Conservation (phyloP, 495 filamentous ascomycete genomes). For the Daldinia bambusicola region DNA sequence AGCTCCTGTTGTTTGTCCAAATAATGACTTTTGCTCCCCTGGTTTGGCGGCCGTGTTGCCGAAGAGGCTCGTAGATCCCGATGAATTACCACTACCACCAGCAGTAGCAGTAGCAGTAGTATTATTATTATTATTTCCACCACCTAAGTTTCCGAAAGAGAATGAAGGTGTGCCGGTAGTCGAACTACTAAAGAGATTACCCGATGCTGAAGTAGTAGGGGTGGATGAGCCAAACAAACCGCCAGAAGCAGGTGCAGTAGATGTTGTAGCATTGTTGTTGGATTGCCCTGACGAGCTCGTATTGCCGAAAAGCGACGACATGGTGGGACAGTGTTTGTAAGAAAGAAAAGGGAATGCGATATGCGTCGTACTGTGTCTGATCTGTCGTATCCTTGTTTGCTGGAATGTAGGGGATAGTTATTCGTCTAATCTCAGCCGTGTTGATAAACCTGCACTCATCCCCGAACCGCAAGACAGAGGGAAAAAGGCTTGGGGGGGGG, state of each 20-base stretch:
- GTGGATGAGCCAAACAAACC: constrained; percentile 52
- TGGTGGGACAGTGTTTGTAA: constrained; percentile 16
- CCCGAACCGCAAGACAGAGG: constrained; percentile 22
- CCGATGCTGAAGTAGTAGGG: constrained; percentile 24
- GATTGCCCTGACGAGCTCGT: constrained; percentile 50
- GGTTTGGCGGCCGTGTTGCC: constrained; percentile 53
- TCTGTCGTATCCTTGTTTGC: constrained; percentile 2
- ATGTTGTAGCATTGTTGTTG: constrained; percentile 52
- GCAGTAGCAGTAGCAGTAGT: constrained; percentile 1
- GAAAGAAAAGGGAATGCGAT: constrained; percentile 39
- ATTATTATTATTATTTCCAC: constrained; percentile 13
- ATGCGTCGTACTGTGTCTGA: constrained; percentile 1
- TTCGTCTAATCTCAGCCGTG: constrained; percentile 17
- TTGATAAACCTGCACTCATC: constrained; percentile 31
- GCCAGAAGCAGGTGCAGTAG: constrained; percentile 54
- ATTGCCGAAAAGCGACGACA: constrained; percentile 53
- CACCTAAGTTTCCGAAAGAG: constrained; percentile 53
- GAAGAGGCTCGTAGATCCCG: constrained; percentile 58
- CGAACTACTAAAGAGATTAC: constrained; percentile 38
- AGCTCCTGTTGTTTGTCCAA: constrained; percentile 44
- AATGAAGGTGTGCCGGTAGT: constrained; percentile 49
- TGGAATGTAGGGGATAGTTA: constrained; percentile 35
- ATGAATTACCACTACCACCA: constrained; percentile 26
- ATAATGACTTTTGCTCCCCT: constrained; percentile 47
- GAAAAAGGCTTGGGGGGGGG: constrained; percentile 26